phyloP scores from a whole-genome alignment of 2,329 filamentous ascomycete genomes.

The Colletotrichum lindemuthianum region DNA sequence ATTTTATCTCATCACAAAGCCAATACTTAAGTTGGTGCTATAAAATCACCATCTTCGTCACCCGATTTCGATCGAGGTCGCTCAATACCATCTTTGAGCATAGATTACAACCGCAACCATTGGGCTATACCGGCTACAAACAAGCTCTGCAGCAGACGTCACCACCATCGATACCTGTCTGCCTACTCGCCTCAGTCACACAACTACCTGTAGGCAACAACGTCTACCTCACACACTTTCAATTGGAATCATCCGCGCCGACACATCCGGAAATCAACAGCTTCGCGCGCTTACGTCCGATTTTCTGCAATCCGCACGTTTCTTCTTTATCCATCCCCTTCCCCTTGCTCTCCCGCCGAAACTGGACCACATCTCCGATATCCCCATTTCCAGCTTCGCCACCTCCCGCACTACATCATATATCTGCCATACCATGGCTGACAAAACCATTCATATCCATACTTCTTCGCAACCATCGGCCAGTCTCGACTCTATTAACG shows the following conservation, averaged over 20 bases:
- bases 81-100: no score
- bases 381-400: slow-evolving; percentile 34
- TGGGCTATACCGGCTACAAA: neutral
- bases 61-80: no score
- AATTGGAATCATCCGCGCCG: no score
- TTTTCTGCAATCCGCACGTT: neutral
- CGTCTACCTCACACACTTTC: no score
- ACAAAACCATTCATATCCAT: slow-evolving; percentile 29
- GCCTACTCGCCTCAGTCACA: neutral
- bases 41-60: neutral
- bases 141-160: slow-evolving; percentile 26
- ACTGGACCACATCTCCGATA: slow-evolving; percentile 33
- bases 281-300: neutral
- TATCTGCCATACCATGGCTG: slow-evolving; percentile 32
- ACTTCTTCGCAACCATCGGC: slow-evolving; percentile 42
- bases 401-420: slow-evolving; percentile 11
- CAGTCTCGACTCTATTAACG: slow-evolving; percentile 42
- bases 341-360: slow-evolving; percentile 26
- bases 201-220: no score
- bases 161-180: slow-evolving; percentile 19
- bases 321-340: slow-evolving; percentile 23
- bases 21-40: neutral
- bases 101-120: no score
- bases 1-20: no score
- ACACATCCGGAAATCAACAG: no score